Percentiles rank a stretch among this genome's conserved stretches.
phyloP scores from a whole-genome alignment of 768 basidiomycete species.

The Asterophora parasitica region DNA sequence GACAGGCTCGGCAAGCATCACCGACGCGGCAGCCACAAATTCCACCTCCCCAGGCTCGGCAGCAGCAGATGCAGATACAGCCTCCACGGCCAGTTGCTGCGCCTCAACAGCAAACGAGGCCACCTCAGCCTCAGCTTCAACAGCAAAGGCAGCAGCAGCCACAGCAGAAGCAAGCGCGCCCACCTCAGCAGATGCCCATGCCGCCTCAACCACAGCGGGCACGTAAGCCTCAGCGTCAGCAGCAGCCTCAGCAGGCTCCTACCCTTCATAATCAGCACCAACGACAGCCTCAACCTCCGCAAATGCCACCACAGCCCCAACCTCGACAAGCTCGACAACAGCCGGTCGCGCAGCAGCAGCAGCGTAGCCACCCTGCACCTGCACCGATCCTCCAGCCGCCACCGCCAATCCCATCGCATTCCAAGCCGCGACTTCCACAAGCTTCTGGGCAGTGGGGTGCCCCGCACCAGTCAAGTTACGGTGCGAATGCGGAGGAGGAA shows the following conservation, averaged over 20 bases:
- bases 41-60: too few relatives aligned
- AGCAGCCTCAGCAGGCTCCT: not conserved
- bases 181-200: too few relatives aligned
- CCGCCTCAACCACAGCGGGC: not conserved
- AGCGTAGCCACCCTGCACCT: not conserved
- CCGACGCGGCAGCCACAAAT: not conserved
- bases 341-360: not conserved
- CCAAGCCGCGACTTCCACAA: conserved; percentile 7
- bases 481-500: conserved; percentile 17
- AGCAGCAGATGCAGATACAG: too few relatives aligned
- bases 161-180: too few relatives aligned
- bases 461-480: too few relatives aligned
- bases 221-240: conserved; percentile 3
- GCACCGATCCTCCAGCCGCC: conserved; percentile 1
- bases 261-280: conserved; percentile 1
- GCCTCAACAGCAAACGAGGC: not conserved
- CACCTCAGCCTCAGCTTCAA: conserved; percentile 1
- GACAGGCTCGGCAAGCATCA: not conserved
- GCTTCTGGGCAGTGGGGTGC: too few relatives aligned
- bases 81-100: too few relatives aligned
- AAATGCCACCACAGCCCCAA: not conserved
- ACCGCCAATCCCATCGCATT: conserved; percentile 16
- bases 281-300: not conserved
- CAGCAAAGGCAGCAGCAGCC: not conserved
- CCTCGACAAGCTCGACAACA: not conserved